Conservation (phyloP, 2,329 filamentous ascomycete genomes). For the Cercospora beticola region DNA sequence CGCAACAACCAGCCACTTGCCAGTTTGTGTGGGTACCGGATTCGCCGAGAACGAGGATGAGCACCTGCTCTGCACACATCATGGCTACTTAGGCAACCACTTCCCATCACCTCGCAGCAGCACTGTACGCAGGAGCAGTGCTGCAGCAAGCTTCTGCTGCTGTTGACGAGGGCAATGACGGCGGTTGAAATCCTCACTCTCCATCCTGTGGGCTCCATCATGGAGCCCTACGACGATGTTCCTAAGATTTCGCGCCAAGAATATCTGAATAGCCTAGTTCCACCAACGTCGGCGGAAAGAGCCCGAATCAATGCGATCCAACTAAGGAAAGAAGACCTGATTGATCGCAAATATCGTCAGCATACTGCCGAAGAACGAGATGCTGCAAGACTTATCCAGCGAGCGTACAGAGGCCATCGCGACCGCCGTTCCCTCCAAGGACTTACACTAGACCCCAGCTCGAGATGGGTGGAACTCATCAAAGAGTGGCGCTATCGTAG, state of each 20-base stretch:
- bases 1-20: neutral
- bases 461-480: constrained; percentile 67
- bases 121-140: neutral
- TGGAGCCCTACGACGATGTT: neutral
- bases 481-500: constrained; percentile 31
- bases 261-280: constrained; percentile 30
- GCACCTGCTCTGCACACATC: neutral
- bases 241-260: constrained; percentile 23
- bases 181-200: neutral
- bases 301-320: constrained; percentile 31
- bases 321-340: constrained; percentile 28
- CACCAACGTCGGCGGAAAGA: constrained; percentile 23
- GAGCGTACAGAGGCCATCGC: constrained; percentile 75
- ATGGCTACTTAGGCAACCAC: neutral
- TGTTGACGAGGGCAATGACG: neutral
- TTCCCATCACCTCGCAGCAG: neutral
- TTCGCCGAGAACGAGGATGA: neutral
- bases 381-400: constrained; percentile 41
- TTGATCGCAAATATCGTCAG: constrained; percentile 29
- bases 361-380: constrained; percentile 28
- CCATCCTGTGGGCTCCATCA: neutral
- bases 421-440: constrained; percentile 69
- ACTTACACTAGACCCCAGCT: constrained; percentile 64
- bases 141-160: neutral
- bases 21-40: neutral